Evolutionary conservation across 2,329 filamentous ascomycete species (phyloP), one percentile per base, ranked within the genome.

Genomic region (Dothidotthia symphoricarpi): DNA sequence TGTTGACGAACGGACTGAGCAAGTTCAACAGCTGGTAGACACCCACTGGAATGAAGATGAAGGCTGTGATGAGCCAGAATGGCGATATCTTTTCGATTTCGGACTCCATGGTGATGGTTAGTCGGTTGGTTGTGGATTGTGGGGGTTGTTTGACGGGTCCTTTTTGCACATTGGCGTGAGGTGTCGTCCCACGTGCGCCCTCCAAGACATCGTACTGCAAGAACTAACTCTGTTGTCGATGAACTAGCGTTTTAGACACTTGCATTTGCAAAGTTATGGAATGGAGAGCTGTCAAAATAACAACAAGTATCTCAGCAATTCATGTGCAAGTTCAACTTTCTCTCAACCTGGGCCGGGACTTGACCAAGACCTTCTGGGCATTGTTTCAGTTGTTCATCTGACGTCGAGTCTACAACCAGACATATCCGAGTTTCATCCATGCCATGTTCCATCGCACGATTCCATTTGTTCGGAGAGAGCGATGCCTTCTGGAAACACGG

Each of bases 1-100:
- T 46, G 31, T 53, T 49, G 25, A 57, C 49, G 16, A 53, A 30
- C n/a, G 53, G 45, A 31, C 51, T 55, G 14, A 55, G 45, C 19
- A 54, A 47, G 25, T 45, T 51, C 30, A 55, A 40, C 12, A 56
- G 32, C 34, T 42, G 49, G 30, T 51, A 57, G 24, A 55, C 22
- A 4, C 40, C 35, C 29, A 49, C 49, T 8, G 53, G 53, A 14
- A 55, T 49, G 7, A 58, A 43, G 27, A 47, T 52, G 12, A 56
- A 34, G 11, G 45, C 49, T 14, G 47, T 51, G 8, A 53, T 15
- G n/a, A 58, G 46, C 43, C 50, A 56, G 40, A 42, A 28, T 25
- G 53, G 46, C 25, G 45, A 45, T 30, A 51, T 47, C 27, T 43
- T 45, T 24, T 54, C 52, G 11, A 51, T 47, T 15, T 56, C 41